Evolutionary conservation across 1,139 yeast species (phyloP), one percentile per base, ranked within the genome.

Genomic region (Lodderomyces parapsilosis): DNA sequence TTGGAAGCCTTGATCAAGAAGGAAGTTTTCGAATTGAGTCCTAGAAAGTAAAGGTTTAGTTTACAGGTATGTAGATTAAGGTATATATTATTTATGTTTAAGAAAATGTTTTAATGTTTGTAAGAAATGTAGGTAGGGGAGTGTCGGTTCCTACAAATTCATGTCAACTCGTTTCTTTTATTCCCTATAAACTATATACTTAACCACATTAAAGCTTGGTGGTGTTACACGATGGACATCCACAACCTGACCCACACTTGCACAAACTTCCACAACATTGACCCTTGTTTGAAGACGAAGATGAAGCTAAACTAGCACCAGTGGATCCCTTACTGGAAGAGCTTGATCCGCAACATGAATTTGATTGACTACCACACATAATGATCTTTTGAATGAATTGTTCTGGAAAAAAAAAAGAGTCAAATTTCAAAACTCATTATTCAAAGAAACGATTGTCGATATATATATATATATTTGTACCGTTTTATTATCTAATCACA

Each of bases 1-100:
- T 78, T 91, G 62, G 88, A 63, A 48, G 62, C 56, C 38, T 59
- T 59, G 52, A 78, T 90, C 60, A 81, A 82, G 66, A 78, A 73
- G 58, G 93, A 84, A 61, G 71, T 78, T 44, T 68, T 76, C 55
- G 67, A 76, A 62, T 62, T 78, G 49, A 65, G 78, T 49, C 86
- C 87, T 57, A 71, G 80, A 62, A 70, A 69, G 59, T 71, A 65
- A 52, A 38, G 23, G 18, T 20, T 15, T 30, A 30, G 33, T 30
- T 30, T 15, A 30, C 33, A 30, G 13, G 31, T 28, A 15, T 30
- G 33, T 30, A 30, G 19, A 30, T 30, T 30, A 30, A 7, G n/a
- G 33, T 34, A 23, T 22, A 34, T 34, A 20, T 34, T 34, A 34
- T 34, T 34, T 34, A 34, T 34, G 37, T 34, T 34, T 30, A 28